Evolutionary conservation across 2,329 filamentous ascomycete genomes (phyloP).

Genomic region (Alternaria viburni): DNA sequence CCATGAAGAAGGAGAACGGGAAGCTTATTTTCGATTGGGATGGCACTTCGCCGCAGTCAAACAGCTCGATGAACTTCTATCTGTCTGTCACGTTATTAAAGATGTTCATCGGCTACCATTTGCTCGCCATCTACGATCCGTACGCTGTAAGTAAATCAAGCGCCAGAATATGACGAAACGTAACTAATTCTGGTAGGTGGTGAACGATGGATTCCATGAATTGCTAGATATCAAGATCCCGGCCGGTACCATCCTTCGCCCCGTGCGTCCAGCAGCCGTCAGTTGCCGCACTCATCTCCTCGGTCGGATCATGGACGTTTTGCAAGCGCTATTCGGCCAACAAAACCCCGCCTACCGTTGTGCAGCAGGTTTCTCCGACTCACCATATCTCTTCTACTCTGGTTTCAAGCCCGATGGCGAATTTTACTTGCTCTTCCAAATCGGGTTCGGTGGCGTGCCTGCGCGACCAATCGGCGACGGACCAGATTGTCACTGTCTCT

Average conservation of each 20-base stretch:
- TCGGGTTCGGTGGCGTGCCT: conserved; percentile 59
- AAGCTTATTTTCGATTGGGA: conserved; percentile 58
- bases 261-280: conserved; percentile 56
- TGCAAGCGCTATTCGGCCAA: conserved; percentile 59
- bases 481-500: conserved; percentile 59
- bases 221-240: conserved; percentile 57
- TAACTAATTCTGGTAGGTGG: conserved; percentile 30
- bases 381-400: conserved; percentile 59
- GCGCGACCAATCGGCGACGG: conserved; percentile 57
- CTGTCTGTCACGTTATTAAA: conserved; percentile 59
- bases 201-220: conserved; percentile 61
- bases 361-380: conserved; percentile 59
- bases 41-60: conserved; percentile 56
- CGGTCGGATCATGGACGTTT: conserved; percentile 57
- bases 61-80: conserved; percentile 57
- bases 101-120: conserved; percentile 59
- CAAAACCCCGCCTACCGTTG: conserved; percentile 55
- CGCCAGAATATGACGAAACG: background rate
- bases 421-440: conserved; percentile 59
- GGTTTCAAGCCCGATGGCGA: conserved; percentile 57
- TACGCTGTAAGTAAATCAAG: conserved; percentile 41
- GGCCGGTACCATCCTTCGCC: conserved; percentile 54
- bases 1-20: conserved; percentile 54
- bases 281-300: conserved; percentile 58
- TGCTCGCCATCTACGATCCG: conserved; percentile 58